phyloP scores from a whole-genome alignment of 2,329 filamentous ascomycete species.

The Claviceps citrina region DNA sequence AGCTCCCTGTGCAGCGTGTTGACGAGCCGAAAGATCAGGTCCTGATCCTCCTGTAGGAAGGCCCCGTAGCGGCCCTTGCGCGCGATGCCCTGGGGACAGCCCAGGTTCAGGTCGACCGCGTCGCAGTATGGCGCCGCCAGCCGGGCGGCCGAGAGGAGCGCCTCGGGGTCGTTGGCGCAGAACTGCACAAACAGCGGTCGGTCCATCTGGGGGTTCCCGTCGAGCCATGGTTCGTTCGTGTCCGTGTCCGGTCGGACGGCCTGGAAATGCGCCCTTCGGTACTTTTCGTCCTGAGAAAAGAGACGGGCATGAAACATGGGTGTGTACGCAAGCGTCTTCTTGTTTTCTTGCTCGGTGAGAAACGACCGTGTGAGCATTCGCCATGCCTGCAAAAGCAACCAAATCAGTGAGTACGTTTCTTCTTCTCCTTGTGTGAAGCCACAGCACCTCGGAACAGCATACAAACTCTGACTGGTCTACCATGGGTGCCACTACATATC shows the following conservation, averaged over 20 bases:
- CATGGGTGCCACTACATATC: slow-evolving; percentile 87
- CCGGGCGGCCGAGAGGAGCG: slow-evolving; percentile 62
- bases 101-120: slow-evolving; percentile 86
- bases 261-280: slow-evolving; percentile 71
- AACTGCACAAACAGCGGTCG: slow-evolving; percentile 92
- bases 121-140: slow-evolving; percentile 78
- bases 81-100: slow-evolving; percentile 92
- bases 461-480: slow-evolving; percentile 98
- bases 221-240: slow-evolving; percentile 43
- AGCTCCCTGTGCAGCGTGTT: slow-evolving; percentile 67
- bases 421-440: background rate
- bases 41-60: slow-evolving; percentile 87
- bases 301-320: slow-evolving; percentile 93
- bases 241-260: slow-evolving; percentile 29
- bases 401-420: background rate
- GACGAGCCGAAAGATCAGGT: slow-evolving; percentile 68
- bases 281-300: slow-evolving; percentile 61
- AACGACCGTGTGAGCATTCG: slow-evolving; percentile 91
- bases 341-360: slow-evolving; percentile 49
- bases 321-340: slow-evolving; percentile 68
- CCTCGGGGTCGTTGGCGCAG: slow-evolving; percentile 75
- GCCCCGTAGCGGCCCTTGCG: slow-evolving; percentile 81
- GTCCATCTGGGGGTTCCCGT: slow-evolving; percentile 74
- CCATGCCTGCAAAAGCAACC: slow-evolving; percentile 75
- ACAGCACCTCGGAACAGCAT: slow-evolving; percentile 23